Percentiles rank a stretch among this genome's conserved stretches.
Conservation (phyloP, 306 rosid genomes). For the Begonia peltatifolia region DNA sequence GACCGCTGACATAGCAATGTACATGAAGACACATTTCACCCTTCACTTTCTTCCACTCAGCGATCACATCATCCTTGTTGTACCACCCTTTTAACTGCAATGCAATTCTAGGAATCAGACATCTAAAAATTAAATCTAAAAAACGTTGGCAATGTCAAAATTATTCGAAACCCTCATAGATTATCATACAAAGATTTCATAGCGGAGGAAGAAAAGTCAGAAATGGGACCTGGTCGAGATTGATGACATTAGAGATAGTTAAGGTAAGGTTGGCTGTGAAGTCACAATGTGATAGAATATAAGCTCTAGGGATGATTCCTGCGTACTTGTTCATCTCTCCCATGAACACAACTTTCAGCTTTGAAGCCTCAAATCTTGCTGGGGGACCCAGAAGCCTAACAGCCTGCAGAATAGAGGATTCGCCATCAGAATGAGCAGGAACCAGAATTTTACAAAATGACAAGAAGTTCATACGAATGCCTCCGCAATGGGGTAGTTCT, state of each 20-base stretch:
- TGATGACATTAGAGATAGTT: constrained; percentile 81
- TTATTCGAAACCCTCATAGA: no score
- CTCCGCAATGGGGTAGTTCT: no score
- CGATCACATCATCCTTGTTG: constrained; percentile 87
- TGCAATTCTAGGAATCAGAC: no score
- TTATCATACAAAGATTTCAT: no score
- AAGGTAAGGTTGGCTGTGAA: constrained; percentile 88
- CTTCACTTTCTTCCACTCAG: constrained; percentile 92
- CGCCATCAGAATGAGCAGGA: not conserved
- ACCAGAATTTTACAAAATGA: not conserved
- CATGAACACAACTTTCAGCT: constrained; percentile 60
- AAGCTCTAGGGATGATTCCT: constrained; percentile 77
- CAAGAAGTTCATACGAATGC: not conserved
- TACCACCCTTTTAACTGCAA: constrained; percentile 89
- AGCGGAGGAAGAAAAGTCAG: not conserved
- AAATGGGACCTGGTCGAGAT: constrained; percentile 69
- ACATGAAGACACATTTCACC: constrained; percentile 81
- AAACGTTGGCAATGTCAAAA: no score
- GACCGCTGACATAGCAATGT: constrained; percentile 95
- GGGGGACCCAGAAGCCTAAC: constrained; percentile 71
- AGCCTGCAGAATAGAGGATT: constrained; percentile 28
- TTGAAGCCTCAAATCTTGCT: constrained; percentile 74
- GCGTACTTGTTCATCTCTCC: constrained; percentile 39
- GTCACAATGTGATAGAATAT: constrained; percentile 89
- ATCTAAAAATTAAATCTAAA: no score